phyloP scores from a whole-genome alignment of 1,284 basidiomycete genomes.

The Microbotryomycetes sp. region DNA sequence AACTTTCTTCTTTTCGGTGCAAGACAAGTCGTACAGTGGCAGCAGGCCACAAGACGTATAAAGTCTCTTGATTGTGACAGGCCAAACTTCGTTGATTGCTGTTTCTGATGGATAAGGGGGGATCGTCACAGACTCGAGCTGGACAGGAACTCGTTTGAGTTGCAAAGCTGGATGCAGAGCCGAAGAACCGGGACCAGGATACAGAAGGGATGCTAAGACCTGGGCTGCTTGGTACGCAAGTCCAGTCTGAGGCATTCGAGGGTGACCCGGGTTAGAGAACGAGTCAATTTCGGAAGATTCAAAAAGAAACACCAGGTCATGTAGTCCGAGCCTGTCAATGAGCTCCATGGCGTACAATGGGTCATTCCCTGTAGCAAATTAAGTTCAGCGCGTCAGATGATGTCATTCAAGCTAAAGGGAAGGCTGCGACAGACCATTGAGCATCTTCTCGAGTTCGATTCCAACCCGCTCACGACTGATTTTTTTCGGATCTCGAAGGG shows the following conservation, averaged over 20 bases:
- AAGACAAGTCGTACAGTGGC: constrained; percentile 61
- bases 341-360: constrained; percentile 67
- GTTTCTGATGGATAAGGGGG: background rate
- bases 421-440: constrained; percentile 67
- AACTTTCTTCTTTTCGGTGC: constrained; percentile 57
- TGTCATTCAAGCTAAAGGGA: no score
- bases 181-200: constrained; percentile 27
- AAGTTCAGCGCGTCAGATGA: background rate
- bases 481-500: constrained; percentile 57
- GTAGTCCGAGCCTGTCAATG: constrained; percentile 63
- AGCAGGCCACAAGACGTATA: constrained; percentile 54
- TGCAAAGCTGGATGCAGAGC: background rate
- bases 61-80: constrained; percentile 52
- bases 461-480: constrained; percentile 86
- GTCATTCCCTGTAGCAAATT: constrained; percentile 52
- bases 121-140: constrained; percentile 4
- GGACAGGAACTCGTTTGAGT: background rate
- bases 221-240: constrained; percentile 53
- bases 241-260: constrained; percentile 47
- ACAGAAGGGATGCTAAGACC: constrained; percentile 54
- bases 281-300: constrained; percentile 49
- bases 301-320: constrained; percentile 55
- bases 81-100: constrained; percentile 9
- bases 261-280: constrained; percentile 54
- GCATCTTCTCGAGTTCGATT: constrained; percentile 83